Conservation (phyloP, 179 eudicot species). For the Beta macrorhiza region DNA sequence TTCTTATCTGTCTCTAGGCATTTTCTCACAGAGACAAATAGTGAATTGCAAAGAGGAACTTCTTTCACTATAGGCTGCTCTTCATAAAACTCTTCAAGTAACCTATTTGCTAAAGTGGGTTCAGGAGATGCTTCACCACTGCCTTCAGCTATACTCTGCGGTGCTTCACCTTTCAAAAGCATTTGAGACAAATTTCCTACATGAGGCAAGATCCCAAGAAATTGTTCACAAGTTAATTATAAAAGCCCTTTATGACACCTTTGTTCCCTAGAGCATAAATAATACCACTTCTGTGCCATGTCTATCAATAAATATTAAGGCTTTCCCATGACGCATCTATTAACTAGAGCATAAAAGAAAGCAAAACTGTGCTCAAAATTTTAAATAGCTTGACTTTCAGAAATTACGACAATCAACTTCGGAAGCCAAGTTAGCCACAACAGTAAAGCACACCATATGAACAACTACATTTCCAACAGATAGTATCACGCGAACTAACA, state of each 20-base stretch:
- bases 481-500: background rate
- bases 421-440: background rate
- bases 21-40: slow-evolving; percentile 54
- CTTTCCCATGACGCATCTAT: too few relatives aligned
- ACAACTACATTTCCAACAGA: background rate
- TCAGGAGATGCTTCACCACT: slow-evolving; percentile 31
- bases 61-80: slow-evolving; percentile 65
- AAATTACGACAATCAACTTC: background rate
- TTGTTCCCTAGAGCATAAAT: background rate
- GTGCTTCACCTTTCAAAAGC: slow-evolving; percentile 44
- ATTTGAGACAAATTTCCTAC: slow-evolving; percentile 56
- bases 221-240: background rate
- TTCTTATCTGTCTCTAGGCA: slow-evolving; percentile 57
- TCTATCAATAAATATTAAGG: background rate
- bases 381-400: background rate
- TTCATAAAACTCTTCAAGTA: slow-evolving; percentile 63
- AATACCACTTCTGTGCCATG: background rate
- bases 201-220: slow-evolving; percentile 22
- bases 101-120: slow-evolving; percentile 35
- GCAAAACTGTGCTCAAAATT: too few relatives aligned
- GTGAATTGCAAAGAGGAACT: slow-evolving; percentile 43
- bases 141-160: slow-evolving; percentile 33
- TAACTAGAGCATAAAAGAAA: too few relatives aligned
- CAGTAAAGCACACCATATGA: background rate
- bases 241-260: background rate